Conservation (phyloP, 2,329 filamentous ascomycete species). For the Colletotrichum spaethianum region DNA sequence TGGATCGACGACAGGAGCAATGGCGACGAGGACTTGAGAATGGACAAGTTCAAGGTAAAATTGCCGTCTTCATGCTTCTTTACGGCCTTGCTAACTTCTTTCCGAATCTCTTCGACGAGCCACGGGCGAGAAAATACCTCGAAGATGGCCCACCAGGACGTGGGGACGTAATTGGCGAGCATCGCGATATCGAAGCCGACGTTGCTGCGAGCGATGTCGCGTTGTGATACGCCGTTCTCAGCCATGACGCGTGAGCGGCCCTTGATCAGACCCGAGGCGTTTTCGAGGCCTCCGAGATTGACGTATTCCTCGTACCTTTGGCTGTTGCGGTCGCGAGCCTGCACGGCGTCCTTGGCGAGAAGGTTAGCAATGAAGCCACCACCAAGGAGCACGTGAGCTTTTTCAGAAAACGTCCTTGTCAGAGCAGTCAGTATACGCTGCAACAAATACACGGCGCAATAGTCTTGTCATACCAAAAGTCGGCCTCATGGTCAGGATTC, state of each 20-base stretch:
- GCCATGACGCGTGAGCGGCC: conserved; percentile 5
- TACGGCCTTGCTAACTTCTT: conserved; percentile 52
- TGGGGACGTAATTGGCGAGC: conserved; percentile 58
- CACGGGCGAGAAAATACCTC: conserved; percentile 57
- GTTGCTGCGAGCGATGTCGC: conserved; percentile 10
- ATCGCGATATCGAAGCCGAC: conserved; percentile 48
- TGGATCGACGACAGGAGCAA: conserved; percentile 53
- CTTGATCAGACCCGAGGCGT: conserved; percentile 10
- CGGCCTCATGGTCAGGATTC: conserved; percentile 24
- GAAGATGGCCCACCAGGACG: conserved; percentile 61
- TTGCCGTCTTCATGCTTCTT: not conserved
- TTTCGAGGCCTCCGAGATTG: not conserved
- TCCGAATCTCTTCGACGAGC: conserved; percentile 55
- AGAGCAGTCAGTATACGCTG: not conserved
- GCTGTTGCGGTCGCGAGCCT: conserved; percentile 18
- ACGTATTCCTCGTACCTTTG: conserved; percentile 21
- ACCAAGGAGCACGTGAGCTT: conserved; percentile 4
- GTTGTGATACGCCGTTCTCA: not conserved
- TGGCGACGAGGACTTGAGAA: conserved; percentile 51
- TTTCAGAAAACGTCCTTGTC: conserved; percentile 8
- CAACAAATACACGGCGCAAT: not conserved
- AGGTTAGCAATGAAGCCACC: not conserved
- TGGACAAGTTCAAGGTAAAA: conserved; percentile 50
- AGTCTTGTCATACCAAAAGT: conserved; percentile 9
- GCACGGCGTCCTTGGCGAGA: conserved; percentile 2